Base-by-base conservation (phyloP, 148 eudicot species). In the Pharnaceum exiguum region DNA sequence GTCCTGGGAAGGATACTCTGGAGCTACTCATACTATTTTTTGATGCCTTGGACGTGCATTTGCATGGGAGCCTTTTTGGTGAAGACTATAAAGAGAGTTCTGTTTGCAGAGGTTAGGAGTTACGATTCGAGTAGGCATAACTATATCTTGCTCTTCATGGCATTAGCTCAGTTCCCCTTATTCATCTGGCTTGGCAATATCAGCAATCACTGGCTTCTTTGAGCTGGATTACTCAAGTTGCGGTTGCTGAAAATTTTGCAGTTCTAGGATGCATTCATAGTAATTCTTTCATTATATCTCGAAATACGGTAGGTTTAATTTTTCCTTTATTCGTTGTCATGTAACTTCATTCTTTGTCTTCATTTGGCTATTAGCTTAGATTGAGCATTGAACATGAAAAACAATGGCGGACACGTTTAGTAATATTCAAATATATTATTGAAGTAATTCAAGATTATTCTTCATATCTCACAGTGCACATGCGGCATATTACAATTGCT, bases 51-150 rank as follows among this genome's bases (percentile, higher is more conserved):
- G 82, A 71, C 82, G n/a, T 76, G 89, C 71, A 56, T 83, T 45
- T 72, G 76, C 71, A 83, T 68, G 80, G 85, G 80, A 60, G 65
- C 75, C 46, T 79, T 83, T 77, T 47, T 83, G 65, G 82, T 83
- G 43, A 74, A 79, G 78, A 83, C 89, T 2, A 83, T 79, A 82
- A 83, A 77, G 66, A 72, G 89, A 51, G 84, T 83, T 27, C 85
- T 83, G 2, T 75, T 74, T 32, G 76, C 89, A 17, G 89, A 79
- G 59, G 80, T 77, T 32, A 77, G 82, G 38, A 69, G 75, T 54
- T 79, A 62, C 17, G 85, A 80, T 53, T 80, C 82, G 18, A 75
- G 71, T 51, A 71, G 69, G 69, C 82, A 77, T 66, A 74, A 77
- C 62, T 83, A 80, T 44, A 77, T 80, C 47, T 57, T 83, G 73